Conservation (phyloP, 2,329 filamentous ascomycete species). For the Fusarium proliferatum region DNA sequence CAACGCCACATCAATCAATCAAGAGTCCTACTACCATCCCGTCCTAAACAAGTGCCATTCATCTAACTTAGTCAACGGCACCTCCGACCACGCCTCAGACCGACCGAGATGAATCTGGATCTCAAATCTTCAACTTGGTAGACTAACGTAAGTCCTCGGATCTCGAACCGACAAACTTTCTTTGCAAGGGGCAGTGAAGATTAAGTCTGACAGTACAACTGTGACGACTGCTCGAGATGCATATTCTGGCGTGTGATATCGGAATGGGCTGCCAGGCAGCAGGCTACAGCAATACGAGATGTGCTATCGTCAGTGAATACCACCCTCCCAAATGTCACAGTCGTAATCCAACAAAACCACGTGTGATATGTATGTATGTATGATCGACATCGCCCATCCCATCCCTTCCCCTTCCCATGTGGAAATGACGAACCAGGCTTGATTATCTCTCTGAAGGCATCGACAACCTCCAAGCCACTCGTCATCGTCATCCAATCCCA, state of each 20-base stretch:
- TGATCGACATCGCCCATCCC: constrained; percentile 21
- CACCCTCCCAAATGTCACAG: constrained; percentile 12
- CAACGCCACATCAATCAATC: constrained; percentile 1
- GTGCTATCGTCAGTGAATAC: background rate
- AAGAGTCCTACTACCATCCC: background rate
- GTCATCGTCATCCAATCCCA: background rate
- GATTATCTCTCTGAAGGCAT: background rate
- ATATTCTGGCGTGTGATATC: background rate
- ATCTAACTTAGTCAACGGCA: constrained; percentile 5
- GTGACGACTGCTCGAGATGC: background rate
- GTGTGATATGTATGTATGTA: constrained; percentile 14
- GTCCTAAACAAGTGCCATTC: background rate
- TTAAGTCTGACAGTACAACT: background rate
- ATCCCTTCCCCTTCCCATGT: constrained; percentile 9
- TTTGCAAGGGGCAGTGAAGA: background rate
- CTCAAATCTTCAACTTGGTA: background rate
- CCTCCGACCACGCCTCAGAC: constrained; percentile 25
- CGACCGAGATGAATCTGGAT: constrained; percentile 28
- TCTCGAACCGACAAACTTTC: constrained; percentile 3
- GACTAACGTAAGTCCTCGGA: background rate
- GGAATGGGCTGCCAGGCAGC: background rate
- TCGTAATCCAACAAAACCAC: constrained; percentile 17
- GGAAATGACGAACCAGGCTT: constrained; percentile 20
- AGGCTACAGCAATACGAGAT: constrained; percentile 1
- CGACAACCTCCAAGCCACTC: background rate